Evolutionary conservation across 208 protist species (phyloP), one percentile per base, ranked within the genome.

Genomic region (Trichomonas vaginalis): DNA sequence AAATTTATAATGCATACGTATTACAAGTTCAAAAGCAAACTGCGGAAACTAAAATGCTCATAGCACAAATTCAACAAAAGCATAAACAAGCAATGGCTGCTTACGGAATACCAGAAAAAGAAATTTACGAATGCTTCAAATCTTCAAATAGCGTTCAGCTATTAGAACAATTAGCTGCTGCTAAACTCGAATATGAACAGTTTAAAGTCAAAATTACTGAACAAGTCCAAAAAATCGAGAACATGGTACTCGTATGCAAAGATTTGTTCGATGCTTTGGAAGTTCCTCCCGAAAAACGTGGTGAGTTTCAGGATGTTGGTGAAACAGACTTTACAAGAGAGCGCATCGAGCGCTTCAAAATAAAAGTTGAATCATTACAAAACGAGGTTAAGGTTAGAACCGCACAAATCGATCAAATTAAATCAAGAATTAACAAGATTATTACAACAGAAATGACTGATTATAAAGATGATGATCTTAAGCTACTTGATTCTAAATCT

Each of bases 151-250:
- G 21, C 17, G 39, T 8, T 6, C 15, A 51, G n/a, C n/a, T 92
- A 15, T 39, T 92, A 51, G 45, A 92, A 15, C 86, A 92, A 47
- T 45, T 92, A n/a, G 40, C 42, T 27, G 4, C 27, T 35, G 17
- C 86, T 15, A 48, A 40, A 35, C 40, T 35, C 14, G 86, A 48
- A 39, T 92, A 92, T 39, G 45, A 48, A 92, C 42, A 35, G 14
- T 92, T 92, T 15, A 48, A 92, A 92, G 40, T 51, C 0, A 45
- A 56, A 39, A 92, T 92, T 51, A 23, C 86, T 2, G 86, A 92
- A 27, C 40, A 45, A 51, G 86, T 92, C 23, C 40, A 92, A 48
- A 92, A 92, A 92, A 92, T 92, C 37, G 86, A 92, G 51, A 92
- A 45, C 14, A 35, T 92, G 32, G 45, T 92, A n/a, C 45, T 48